A percentile compares a stretch with the other conserved stretches of the same genome.
These are phyloP conservation scores for Penicillium sp. DNA, from an alignment of 2,329 filamentous ascomycete genomes.

Conservation along the genomic window DNA sequence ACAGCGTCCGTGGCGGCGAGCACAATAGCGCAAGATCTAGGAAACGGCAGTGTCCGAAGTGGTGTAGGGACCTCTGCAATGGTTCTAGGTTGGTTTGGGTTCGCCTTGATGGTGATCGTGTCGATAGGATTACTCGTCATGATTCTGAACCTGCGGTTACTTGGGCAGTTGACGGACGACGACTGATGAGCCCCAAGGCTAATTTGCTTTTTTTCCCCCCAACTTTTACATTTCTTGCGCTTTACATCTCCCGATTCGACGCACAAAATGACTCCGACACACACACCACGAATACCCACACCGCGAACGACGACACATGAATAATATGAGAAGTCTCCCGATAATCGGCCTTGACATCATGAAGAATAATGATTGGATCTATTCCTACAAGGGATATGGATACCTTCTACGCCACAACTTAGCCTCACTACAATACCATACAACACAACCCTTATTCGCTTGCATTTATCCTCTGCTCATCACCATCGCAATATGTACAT, in stretches of 20 bases:
- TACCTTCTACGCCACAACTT: neutral
- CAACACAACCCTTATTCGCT: neutral
- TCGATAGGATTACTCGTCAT: constrained; percentile 94
- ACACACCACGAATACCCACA: constrained; percentile 18
- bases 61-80: constrained; percentile 94
- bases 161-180: constrained; percentile 64
- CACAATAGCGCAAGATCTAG: constrained; percentile 89
- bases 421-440: neutral
- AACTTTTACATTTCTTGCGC: constrained; percentile 13
- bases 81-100: constrained; percentile 97
- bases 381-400: neutral
- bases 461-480: neutral
- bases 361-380: constrained; percentile 13
- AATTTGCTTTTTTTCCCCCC: constrained; percentile 1
- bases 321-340: constrained; percentile 22
- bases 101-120: constrained; percentile 89
- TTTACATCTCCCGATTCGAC: constrained; percentile 9
- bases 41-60: constrained; percentile 83
- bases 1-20: constrained; percentile 95
- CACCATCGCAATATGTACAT: constrained; percentile 16
- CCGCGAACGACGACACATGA: constrained; percentile 23
- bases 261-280: constrained; percentile 6
- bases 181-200: neutral
- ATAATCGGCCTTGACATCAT: constrained; percentile 5
- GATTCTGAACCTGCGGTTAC: constrained; percentile 88